Base-by-base conservation (phyloP, 345 rosid species). In the Fremontodendron californicum region DNA sequence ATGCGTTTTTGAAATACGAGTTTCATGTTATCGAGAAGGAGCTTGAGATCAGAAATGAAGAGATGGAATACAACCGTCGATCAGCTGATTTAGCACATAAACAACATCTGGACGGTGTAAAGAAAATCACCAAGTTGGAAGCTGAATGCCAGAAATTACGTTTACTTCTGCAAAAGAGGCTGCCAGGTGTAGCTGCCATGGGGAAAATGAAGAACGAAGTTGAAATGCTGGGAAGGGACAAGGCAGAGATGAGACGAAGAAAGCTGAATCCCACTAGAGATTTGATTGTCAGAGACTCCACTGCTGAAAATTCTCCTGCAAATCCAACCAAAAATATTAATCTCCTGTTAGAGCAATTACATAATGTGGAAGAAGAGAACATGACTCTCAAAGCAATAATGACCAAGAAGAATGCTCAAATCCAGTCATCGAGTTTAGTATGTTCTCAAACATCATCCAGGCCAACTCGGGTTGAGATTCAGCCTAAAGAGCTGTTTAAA, bases 1-100 rank as follows among this genome's bases (percentile, higher is more conserved):
- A 92, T 65, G 86, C 95, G 9, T 93, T 92, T 79, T 81, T 96
- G 51, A 93, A 91, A 75, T 93, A 92, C 33, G 97, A 96, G 88
- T 92, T 87, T 81, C 87, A 81, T 49, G 79, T 91, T 86, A 88
- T 96, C 23, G 90, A 93, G 91, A 91, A 92, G 81, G 99, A 93
- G 85, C 86, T 93, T 6, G 86, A 86, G 65, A 86, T 91, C 27
- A 86, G 90, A 71, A 90, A 82, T 23, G 97, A 96, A 84, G 97
- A 92, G 85, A 78, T 93, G 81, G 97, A 91, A 80, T 88, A 89
- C 79, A 89, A 76, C 73, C 91, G 90, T 6, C 88, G 64, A 60
- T 86, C 93, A 46, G 86, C 89, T 51, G 95, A 90, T 58, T 82
- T 85, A 78, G 81, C 89, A 0, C 92, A 85, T 68, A 92, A 88